Evolutionary conservation across 2,329 filamentous ascomycete species (phyloP).

Genomic region (Colletotrichum sublineola): DNA sequence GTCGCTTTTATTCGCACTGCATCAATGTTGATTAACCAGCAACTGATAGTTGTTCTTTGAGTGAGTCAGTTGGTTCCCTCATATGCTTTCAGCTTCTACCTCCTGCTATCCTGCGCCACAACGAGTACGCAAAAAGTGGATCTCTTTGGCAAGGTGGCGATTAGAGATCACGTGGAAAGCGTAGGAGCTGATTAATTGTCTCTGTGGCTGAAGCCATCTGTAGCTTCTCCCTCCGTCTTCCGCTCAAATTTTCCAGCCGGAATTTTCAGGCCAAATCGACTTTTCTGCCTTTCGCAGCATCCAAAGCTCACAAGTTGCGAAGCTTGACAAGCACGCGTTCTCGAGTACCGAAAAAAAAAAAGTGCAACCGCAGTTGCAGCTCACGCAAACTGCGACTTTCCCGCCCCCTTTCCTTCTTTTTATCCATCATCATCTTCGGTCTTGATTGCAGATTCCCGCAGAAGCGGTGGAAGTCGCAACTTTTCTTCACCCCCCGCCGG

Average conservation of each 20-base stretch:
- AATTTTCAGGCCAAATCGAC: constrained; percentile 39
- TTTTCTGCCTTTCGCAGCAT: constrained; percentile 36
- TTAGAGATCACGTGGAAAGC: constrained; percentile 25
- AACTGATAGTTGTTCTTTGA: constrained; percentile 1
- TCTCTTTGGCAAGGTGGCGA: constrained; percentile 26
- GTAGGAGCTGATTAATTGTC: constrained; percentile 15
- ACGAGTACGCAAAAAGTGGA: constrained; percentile 14
- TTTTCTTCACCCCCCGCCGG: constrained; percentile 3
- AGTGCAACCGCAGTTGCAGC: constrained; percentile 27
- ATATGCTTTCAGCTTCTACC: constrained; percentile 23
- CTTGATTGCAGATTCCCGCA: constrained; percentile 5
- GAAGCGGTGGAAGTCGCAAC: constrained; percentile 25
- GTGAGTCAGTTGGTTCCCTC: constrained; percentile 31
- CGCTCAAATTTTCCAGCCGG: constrained; percentile 34
- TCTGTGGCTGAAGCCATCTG: constrained; percentile 28
- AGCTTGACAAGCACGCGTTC: constrained; percentile 34
- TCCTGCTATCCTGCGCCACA: constrained; percentile 13
- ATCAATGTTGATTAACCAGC: neutral
- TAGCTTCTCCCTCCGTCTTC: constrained; percentile 14
- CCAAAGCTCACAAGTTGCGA: constrained; percentile 23
- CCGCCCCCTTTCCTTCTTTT: constrained; percentile 6
- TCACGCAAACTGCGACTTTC: constrained; percentile 13
- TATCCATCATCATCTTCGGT: constrained; percentile 8
- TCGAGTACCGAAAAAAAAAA: constrained; percentile 28
- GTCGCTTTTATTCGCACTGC: neutral